Conservation (phyloP, 2,329 filamentous ascomycete genomes). For the Leptographium galeiforme region DNA sequence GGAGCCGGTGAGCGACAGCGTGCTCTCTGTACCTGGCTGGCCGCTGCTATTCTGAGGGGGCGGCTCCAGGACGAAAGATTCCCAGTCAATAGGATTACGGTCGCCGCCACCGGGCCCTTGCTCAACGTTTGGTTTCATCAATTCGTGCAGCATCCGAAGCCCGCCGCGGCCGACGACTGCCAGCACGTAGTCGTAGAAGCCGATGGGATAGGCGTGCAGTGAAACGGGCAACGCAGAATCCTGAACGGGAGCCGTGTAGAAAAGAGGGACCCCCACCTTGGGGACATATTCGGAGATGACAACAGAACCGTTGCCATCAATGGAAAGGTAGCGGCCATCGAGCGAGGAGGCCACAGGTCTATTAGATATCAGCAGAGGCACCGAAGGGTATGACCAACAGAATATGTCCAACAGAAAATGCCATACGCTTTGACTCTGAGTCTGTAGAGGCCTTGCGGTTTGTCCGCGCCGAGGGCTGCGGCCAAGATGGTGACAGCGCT, state of each 20-base stretch:
- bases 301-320: conserved; percentile 13
- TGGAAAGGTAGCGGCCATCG: conserved; percentile 19
- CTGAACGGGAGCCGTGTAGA: conserved; percentile 16
- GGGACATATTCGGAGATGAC: conserved; percentile 19
- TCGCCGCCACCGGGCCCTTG: conserved; percentile 13
- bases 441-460: not conserved
- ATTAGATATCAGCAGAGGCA: not conserved
- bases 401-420: no score
- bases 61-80: conserved; percentile 19
- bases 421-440: conserved; percentile 5
- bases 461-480: not conserved
- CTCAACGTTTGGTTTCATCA: conserved; percentile 18
- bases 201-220: conserved; percentile 24
- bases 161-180: conserved; percentile 20
- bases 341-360: conserved; percentile 9
- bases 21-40: not conserved
- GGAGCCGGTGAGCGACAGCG: conserved; percentile 9
- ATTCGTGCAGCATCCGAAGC: conserved; percentile 19
- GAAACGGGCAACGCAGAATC: conserved; percentile 11
- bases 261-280: conserved; percentile 10
- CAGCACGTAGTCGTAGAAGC: conserved; percentile 22
- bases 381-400: not conserved
- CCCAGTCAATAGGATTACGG: conserved; percentile 18
- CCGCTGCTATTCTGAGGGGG: not conserved
- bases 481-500: not conserved